These are phyloP conservation scores for Puccinia triticina DNA, from an alignment of 1,284 basidiomycete species.

Conservation along the genomic window DNA sequence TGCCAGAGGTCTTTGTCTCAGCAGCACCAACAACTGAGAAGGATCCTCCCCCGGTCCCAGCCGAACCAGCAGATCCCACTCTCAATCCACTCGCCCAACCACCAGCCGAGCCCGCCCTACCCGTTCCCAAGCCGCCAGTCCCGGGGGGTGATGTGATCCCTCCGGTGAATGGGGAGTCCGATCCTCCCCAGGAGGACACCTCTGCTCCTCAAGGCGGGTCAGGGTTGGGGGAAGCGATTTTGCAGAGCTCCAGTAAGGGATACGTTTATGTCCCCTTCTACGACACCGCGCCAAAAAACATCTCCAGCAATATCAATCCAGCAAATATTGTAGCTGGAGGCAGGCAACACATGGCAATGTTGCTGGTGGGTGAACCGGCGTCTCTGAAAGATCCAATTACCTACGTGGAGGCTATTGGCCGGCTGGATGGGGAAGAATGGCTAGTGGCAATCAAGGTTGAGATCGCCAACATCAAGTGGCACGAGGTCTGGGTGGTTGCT, in stretches of 20 bases:
- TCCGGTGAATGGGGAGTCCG: background rate
- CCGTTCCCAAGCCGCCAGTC: no score
- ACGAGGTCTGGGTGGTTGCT: background rate
- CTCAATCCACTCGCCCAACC: no score
- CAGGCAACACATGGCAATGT: background rate
- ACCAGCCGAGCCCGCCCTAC: no score
- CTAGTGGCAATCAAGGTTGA: background rate
- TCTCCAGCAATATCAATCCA: background rate
- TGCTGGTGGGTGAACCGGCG: background rate
- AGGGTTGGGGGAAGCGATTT: background rate
- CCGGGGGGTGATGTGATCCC: no score
- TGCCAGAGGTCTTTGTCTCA: no score
- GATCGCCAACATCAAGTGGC: background rate
- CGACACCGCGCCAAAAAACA: background rate
- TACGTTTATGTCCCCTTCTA: background rate
- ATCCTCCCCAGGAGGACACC: background rate
- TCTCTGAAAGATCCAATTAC: conserved; percentile 9
- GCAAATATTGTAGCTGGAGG: background rate
- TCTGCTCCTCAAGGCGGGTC: background rate
- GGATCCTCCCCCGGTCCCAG: no score
- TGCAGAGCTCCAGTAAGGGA: background rate
- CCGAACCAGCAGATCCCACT: no score
- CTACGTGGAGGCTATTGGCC: background rate
- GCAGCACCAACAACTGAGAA: no score
- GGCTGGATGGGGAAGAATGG: background rate